These are phyloP conservation scores for Eucalyptus erythrocorys DNA, from an alignment of 345 rosid genomes.

Conservation along the genomic window DNA sequence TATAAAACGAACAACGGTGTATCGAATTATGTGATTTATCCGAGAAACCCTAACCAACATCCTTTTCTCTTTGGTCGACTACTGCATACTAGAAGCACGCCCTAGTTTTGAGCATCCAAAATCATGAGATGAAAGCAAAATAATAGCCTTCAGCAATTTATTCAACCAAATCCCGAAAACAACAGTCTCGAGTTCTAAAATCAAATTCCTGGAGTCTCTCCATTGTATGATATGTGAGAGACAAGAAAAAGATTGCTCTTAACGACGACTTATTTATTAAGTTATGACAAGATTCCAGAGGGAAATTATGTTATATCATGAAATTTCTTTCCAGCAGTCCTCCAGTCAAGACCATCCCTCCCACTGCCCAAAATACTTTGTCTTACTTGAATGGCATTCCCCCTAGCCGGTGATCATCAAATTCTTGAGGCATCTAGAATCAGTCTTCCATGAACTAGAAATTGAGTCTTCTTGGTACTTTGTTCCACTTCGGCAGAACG, in stretches of 20 bases:
- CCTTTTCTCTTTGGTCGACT: background rate
- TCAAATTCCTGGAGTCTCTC: background rate
- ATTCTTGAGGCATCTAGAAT: slow-evolving; percentile 19
- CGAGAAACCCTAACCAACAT: background rate
- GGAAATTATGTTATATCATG: background rate
- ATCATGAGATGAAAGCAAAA: background rate
- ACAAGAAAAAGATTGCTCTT: background rate
- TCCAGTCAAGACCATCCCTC: slow-evolving; percentile 69
- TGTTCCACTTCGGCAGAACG: too few species aligned
- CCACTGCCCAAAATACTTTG: slow-evolving; percentile 70
- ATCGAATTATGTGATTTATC: background rate
- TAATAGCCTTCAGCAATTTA: background rate
- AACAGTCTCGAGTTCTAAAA: background rate
- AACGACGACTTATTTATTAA: background rate
- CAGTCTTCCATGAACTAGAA: slow-evolving; percentile 55
- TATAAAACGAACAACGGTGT: background rate
- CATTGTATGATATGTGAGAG: background rate
- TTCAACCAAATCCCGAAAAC: background rate
- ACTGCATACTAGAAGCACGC: background rate
- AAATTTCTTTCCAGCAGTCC: slow-evolving; percentile 19
- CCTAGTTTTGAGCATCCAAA: background rate
- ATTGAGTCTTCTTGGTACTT: too few species aligned
- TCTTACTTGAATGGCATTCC: slow-evolving; percentile 35
- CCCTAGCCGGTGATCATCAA: slow-evolving; percentile 28
- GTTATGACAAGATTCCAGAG: background rate